Conservation (phyloP, 257 asterid species). For the Nicotiana benthamiana region DNA sequence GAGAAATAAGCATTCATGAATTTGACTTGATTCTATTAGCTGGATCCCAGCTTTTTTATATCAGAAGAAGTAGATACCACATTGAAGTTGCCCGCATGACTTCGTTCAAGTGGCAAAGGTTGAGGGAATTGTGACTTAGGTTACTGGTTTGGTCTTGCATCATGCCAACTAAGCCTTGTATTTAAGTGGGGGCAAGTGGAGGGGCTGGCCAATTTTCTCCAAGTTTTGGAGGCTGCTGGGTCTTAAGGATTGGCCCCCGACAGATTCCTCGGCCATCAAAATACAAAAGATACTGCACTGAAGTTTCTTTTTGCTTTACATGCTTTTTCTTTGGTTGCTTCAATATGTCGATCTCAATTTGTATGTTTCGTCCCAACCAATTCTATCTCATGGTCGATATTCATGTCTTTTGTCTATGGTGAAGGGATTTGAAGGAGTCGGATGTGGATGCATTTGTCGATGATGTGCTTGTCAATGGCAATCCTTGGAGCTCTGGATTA, state of each 20-base stretch:
- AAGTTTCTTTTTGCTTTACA: not conserved
- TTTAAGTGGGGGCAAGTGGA: not conserved
- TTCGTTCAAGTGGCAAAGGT: no score
- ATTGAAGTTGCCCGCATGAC: not conserved
- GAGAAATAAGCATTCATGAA: not conserved
- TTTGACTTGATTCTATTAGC: not conserved
- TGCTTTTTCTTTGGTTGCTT: not conserved
- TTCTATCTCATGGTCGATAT: not conserved
- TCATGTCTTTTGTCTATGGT: not conserved
- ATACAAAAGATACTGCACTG: not conserved
- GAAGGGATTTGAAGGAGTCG: constrained; percentile 73
- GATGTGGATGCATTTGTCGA: constrained; percentile 74
- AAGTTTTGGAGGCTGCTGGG: no score
- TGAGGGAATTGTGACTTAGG: no score
- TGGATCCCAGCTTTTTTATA: not conserved
- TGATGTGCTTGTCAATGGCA: constrained; percentile 75
- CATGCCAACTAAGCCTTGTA: no score
- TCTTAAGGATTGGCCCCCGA: no score
- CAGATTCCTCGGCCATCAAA: no score
- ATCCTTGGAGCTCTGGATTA: constrained; percentile 64
- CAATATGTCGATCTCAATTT: not conserved
- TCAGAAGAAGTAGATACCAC: not conserved
- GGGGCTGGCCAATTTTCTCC: no score
- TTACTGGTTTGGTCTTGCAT: no score
- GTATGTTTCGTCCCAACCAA: not conserved